Evolutionary conservation across 2,329 filamentous ascomycete genomes (phyloP).

Genomic region (Pseudogymnoascus sp.): DNA sequence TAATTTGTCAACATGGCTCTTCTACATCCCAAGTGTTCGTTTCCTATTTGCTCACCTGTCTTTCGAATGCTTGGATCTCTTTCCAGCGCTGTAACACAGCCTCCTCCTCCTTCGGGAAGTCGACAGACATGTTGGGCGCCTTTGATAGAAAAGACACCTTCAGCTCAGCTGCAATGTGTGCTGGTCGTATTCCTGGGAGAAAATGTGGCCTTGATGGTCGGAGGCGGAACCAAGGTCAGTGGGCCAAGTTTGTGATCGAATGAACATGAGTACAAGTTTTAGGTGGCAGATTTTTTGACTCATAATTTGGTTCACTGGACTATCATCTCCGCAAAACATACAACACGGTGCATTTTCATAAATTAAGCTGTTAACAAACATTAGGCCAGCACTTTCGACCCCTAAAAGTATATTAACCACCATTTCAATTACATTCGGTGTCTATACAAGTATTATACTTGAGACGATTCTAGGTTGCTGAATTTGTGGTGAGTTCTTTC

Average conservation of each 20-base stretch:
- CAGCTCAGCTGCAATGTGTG: neutral
- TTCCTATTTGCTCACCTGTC: slow-evolving; percentile 49
- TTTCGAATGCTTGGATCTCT: slow-evolving; percentile 84
- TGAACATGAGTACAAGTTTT: neutral
- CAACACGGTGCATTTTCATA: neutral
- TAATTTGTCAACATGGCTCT: slow-evolving; percentile 1
- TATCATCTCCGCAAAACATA: neutral
- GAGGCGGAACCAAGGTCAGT: neutral
- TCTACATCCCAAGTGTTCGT: neutral
- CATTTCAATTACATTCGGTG: neutral
- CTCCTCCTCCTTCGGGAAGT: slow-evolving; percentile 90
- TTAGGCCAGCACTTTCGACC: neutral
- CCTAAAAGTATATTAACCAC: neutral
- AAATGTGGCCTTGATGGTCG: neutral
- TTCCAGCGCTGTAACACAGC: slow-evolving; percentile 77
- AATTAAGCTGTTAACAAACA: neutral
- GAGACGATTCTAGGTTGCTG: neutral
- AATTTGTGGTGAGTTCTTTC: slow-evolving; percentile 1
- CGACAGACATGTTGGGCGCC: slow-evolving; percentile 61
- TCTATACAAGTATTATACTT: neutral
- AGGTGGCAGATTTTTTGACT: slow-evolving; percentile 7
- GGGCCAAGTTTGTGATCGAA: neutral
- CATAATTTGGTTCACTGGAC: neutral
- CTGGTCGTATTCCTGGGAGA: neutral
- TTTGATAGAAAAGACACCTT: neutral